Evolutionary conservation across 257 asterid genomes (phyloP), one percentile per base, ranked within the genome.

Genomic region (Nicotiana sylvestris): DNA sequence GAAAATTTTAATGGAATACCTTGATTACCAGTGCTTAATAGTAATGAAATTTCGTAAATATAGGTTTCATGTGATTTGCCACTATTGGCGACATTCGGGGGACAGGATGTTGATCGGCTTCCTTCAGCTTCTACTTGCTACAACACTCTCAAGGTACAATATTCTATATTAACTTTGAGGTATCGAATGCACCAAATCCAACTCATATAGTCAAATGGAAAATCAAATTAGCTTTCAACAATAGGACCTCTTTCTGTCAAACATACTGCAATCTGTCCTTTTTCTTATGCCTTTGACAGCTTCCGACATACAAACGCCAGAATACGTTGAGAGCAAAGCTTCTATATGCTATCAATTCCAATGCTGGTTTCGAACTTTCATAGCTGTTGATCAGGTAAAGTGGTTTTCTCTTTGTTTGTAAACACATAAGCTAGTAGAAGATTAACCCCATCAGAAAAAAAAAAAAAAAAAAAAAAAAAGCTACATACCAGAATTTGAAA

Each of bases 101-200:
- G 99, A 57, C 99, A 92, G 77, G 98, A 96, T 87, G 98, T 94
- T 87, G 99, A 94, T 87, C 93, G 99, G 81, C 98, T 96, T 86
- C 99, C 99, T 77, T 96, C 99, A 76, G 98, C 99, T 85, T 96
- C 99, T 64, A 96, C 99, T 35, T 96, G 99, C 87, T 96, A 96
- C 84, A 94, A 96, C 87, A 94, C 98, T 83, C 89, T 96, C 79
- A 94, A 94, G 99, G 98, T 96, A 89, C 81, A 8, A 11, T 83
- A 53, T 27, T 49, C 27, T 51, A 27, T 2, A 15, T 74, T 29
- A 27, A 74, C 27, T 74, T 74, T 74, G 64, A 27, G 39, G 43
- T 58, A 49, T 74, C 29, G n/a, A 8, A 74, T 74, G 64, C 64
- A 51, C 43, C 78, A 46, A 46, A 46, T 72, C 37, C 62, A 64